Conservation (phyloP, 768 basidiomycete species). For the Hygrophorus pudorinus region DNA sequence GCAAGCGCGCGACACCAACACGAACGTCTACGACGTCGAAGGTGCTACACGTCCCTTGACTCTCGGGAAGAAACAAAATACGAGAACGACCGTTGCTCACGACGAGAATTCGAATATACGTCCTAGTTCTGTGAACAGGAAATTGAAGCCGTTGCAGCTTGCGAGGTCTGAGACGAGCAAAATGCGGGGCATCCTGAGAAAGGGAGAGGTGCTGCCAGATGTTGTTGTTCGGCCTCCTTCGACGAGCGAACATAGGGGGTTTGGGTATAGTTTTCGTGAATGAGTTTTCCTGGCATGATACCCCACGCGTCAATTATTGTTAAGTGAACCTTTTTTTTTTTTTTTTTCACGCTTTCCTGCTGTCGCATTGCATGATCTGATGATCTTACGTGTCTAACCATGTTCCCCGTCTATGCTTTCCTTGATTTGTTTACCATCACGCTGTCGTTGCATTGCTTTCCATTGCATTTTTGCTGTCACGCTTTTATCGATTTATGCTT, state of each 20-base stretch:
- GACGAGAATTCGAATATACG: conserved; percentile 32
- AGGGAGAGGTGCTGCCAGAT: conserved; percentile 46
- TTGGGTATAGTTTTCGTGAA: conserved; percentile 34
- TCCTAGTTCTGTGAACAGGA: conserved; percentile 29
- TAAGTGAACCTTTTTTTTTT: conserved; percentile 5
- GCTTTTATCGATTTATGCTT: conserved; percentile 9
- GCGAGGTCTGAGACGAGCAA: conserved; percentile 55
- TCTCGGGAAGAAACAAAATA: conserved; percentile 46
- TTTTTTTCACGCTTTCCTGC: neutral
- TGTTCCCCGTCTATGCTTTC: conserved; percentile 6
- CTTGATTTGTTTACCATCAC: conserved; percentile 6
- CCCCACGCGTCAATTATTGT: conserved; percentile 8
- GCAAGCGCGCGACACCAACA: conserved; percentile 41
- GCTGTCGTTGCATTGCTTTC: conserved; percentile 10
- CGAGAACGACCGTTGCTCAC: conserved; percentile 19
- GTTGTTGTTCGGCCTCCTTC: conserved; percentile 58
- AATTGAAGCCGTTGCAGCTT: conserved; percentile 51
- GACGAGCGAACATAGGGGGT: conserved; percentile 31
- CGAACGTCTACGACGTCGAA: conserved; percentile 12
- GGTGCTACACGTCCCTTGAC: conserved; percentile 40
- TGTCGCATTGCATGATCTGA: neutral
- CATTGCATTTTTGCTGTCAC: conserved; percentile 6
- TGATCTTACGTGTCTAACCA: neutral
- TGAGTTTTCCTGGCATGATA: conserved; percentile 14
- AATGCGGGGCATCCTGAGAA: conserved; percentile 45